phyloP scores from a whole-genome alignment of 1,284 basidiomycete species.

The Cerioporus squamosus region DNA sequence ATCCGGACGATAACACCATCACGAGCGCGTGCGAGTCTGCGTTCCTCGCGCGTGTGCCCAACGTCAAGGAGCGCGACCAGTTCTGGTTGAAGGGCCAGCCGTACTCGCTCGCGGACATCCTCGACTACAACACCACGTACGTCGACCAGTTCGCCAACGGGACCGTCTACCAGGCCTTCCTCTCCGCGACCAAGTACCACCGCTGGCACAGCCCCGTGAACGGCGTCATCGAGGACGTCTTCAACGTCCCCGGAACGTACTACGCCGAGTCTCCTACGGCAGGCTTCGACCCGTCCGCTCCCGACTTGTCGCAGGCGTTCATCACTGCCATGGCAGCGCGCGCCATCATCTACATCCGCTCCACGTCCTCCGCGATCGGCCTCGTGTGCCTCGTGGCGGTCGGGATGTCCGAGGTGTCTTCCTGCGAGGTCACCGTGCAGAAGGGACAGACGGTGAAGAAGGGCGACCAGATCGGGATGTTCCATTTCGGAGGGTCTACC shows the following conservation, averaged over 20 bases:
- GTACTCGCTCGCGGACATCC: constrained; percentile 47
- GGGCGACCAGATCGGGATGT: constrained; percentile 53
- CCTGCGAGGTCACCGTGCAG: constrained; percentile 40
- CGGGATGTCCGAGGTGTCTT: constrained; percentile 51
- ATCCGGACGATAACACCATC: constrained; percentile 43
- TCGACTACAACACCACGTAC: constrained; percentile 37
- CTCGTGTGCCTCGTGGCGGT: constrained; percentile 45
- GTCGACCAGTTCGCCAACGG: constrained; percentile 43
- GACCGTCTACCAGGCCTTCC: constrained; percentile 50
- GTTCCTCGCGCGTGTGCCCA: constrained; percentile 39
- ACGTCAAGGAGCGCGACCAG: constrained; percentile 40
- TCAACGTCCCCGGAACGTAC: constrained; percentile 44
- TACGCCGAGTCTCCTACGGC: constrained; percentile 34
- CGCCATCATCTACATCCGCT: constrained; percentile 45
- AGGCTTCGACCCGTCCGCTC: constrained; percentile 19
- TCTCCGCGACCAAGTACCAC: constrained; percentile 47
- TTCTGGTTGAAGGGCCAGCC: constrained; percentile 55
- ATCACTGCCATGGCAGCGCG: constrained; percentile 42
- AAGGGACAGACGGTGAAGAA: constrained; percentile 40
- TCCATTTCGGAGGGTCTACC: constrained; percentile 57
- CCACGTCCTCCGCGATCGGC: constrained; percentile 43
- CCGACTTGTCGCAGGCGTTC: constrained; percentile 39
- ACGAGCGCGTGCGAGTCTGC: constrained; percentile 51
- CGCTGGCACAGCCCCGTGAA: constrained; percentile 48
- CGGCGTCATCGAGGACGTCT: constrained; percentile 42